Evolutionary conservation across 495 filamentous ascomycete species (phyloP).

Genomic region (Aspergillus heteromorphus): DNA sequence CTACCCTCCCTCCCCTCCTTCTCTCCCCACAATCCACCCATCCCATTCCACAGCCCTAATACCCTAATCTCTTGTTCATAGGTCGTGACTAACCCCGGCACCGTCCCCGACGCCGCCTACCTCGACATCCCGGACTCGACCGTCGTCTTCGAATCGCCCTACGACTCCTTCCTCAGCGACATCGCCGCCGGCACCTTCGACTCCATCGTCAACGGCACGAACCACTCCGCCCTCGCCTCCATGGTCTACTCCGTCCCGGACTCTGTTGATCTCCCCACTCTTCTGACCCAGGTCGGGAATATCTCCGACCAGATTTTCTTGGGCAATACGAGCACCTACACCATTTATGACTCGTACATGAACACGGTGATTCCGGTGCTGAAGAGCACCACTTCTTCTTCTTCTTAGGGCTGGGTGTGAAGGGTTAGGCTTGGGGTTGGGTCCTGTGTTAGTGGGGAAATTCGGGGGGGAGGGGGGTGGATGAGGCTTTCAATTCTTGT

Average conservation of each 20-base stretch:
- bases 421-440: too few relatives aligned
- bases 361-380: not conserved
- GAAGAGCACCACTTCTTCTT: too few relatives aligned
- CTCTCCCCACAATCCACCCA: not conserved
- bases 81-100: slow-evolving; percentile 32
- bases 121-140: slow-evolving; percentile 14
- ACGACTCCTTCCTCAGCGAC: slow-evolving; percentile 15
- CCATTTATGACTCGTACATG: not conserved
- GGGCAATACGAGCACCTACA: not conserved
- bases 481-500: not conserved
- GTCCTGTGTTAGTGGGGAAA: too few relatives aligned
- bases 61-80: too few relatives aligned
- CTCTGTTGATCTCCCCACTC: not conserved
- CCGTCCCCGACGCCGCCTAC: slow-evolving; percentile 20
- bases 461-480: not conserved
- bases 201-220: slow-evolving; percentile 2
- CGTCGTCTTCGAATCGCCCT: slow-evolving; percentile 25
- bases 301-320: slow-evolving; percentile 2
- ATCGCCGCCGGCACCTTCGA: slow-evolving; percentile 2
- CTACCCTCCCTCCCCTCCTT: not conserved
- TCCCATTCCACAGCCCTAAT: too few relatives aligned
- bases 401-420: too few relatives aligned
- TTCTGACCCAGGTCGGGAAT: not conserved
- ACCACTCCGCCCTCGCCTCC: slow-evolving; percentile 9
- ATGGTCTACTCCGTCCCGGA: slow-evolving; percentile 21